phyloP scores from a whole-genome alignment of 305 asterid genomes.

The Fraxinus velutina region DNA sequence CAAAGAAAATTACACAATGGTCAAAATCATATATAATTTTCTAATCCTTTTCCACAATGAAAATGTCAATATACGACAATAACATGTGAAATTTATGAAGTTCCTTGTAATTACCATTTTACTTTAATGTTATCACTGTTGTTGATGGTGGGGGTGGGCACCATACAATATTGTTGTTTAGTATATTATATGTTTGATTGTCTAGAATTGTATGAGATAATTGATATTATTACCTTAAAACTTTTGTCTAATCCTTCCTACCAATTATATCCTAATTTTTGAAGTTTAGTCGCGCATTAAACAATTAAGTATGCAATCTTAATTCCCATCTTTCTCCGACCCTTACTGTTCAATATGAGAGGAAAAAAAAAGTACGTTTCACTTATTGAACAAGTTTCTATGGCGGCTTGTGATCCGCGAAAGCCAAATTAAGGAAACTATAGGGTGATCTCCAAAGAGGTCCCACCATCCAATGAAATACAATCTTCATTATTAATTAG shows the following conservation, averaged over 20 bases:
- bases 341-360: background rate
- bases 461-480: background rate
- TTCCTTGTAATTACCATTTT: constrained; percentile 26
- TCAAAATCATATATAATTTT: background rate
- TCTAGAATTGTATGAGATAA: background rate
- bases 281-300: background rate
- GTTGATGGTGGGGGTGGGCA: background rate
- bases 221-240: background rate
- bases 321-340: background rate
- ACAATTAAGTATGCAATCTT: background rate
- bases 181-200: background rate
- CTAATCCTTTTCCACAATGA: background rate
- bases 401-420: background rate
- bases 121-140: background rate
- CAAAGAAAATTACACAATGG: background rate
- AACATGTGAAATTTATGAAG: background rate
- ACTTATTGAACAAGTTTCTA: background rate
- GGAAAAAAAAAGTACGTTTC: background rate
- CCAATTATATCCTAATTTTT: background rate
- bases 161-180: background rate
- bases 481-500: background rate
- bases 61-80: background rate
- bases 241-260: background rate
- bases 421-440: background rate
- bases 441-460: background rate